phyloP scores from a whole-genome alignment of 352 stramenopile genomes.

The Phytopythium chamaehyphon region DNA sequence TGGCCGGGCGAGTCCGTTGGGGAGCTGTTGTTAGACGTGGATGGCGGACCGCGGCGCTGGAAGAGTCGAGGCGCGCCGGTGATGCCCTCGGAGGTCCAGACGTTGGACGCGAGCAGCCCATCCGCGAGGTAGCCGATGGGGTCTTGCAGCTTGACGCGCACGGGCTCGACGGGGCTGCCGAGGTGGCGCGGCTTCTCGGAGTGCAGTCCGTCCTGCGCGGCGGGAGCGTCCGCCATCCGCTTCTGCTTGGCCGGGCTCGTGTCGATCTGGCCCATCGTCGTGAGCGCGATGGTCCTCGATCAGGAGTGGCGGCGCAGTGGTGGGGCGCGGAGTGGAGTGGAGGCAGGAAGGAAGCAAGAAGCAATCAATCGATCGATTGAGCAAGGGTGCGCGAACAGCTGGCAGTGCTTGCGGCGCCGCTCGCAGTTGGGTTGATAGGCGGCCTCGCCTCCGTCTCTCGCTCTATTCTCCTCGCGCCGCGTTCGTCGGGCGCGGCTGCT shows the following conservation, averaged over 20 bases:
- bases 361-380: not conserved
- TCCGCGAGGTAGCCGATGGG: slow-evolving; percentile 27
- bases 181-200: slow-evolving; percentile 35
- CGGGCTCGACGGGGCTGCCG: slow-evolving; percentile 42
- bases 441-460: slow-evolving; percentile 4
- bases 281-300: not conserved
- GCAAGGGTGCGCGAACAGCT: not conserved
- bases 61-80: slow-evolving; percentile 47
- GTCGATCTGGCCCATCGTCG: slow-evolving; percentile 31
- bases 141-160: slow-evolving; percentile 56
- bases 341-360: not conserved
- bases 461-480: slow-evolving; percentile 1
- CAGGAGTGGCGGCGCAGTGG: not conserved
- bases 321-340: not conserved
- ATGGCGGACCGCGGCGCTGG: slow-evolving; percentile 32
- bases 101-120: slow-evolving; percentile 9
- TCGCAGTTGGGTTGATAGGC: slow-evolving; percentile 3
- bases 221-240: not conserved
- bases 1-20: slow-evolving; percentile 1
- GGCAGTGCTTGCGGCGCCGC: not conserved
- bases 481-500: not conserved
- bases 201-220: slow-evolving; percentile 8
- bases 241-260: slow-evolving; percentile 40
- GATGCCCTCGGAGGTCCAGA: slow-evolving; percentile 67
- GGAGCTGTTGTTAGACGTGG: slow-evolving; percentile 14